Conservation (phyloP, 2,329 filamentous ascomycete genomes). For the Huntiella bhutanensis region DNA sequence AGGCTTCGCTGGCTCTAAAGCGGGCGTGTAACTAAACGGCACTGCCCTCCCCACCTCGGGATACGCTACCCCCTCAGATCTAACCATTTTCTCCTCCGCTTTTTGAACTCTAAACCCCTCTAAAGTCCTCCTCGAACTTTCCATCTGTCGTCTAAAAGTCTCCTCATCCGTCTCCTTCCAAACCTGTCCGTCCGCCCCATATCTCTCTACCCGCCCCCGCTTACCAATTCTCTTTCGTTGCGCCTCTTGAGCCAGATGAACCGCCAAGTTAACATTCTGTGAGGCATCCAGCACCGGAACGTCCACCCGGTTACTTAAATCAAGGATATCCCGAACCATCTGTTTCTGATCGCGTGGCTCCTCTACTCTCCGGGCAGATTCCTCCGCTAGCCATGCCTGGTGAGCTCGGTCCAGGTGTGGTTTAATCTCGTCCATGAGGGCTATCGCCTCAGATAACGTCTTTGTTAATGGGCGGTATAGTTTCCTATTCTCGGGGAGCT, state of each 20-base stretch:
- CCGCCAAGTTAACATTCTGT: slow-evolving; percentile 56
- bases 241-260: slow-evolving; percentile 57
- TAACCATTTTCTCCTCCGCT: slow-evolving; percentile 8
- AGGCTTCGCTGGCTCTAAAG: neutral
- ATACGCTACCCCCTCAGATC: slow-evolving; percentile 21
- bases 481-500: slow-evolving; percentile 42
- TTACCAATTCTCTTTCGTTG: slow-evolving; percentile 40
- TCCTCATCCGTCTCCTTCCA: slow-evolving; percentile 19
- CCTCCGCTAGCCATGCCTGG: slow-evolving; percentile 40
- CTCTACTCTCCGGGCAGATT: neutral
- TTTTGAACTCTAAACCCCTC: slow-evolving; percentile 16
- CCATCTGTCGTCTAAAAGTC: slow-evolving; percentile 32
- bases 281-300: slow-evolving; percentile 41
- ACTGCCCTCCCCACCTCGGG: slow-evolving; percentile 27
- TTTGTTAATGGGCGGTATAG: slow-evolving; percentile 35
- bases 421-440: slow-evolving; percentile 58
- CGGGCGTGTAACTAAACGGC: slow-evolving; percentile 18
- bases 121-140: slow-evolving; percentile 29
- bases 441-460: slow-evolving; percentile 38
- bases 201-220: slow-evolving; percentile 26
- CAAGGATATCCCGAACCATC: slow-evolving; percentile 16
- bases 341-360: slow-evolving; percentile 4
- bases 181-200: slow-evolving; percentile 27
- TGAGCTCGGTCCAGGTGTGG: slow-evolving; percentile 56
- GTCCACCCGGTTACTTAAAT: slow-evolving; percentile 22